Evolutionary conservation across 2,329 filamentous ascomycete species (phyloP).

Genomic region (Cryphonectria nitschkei): DNA sequence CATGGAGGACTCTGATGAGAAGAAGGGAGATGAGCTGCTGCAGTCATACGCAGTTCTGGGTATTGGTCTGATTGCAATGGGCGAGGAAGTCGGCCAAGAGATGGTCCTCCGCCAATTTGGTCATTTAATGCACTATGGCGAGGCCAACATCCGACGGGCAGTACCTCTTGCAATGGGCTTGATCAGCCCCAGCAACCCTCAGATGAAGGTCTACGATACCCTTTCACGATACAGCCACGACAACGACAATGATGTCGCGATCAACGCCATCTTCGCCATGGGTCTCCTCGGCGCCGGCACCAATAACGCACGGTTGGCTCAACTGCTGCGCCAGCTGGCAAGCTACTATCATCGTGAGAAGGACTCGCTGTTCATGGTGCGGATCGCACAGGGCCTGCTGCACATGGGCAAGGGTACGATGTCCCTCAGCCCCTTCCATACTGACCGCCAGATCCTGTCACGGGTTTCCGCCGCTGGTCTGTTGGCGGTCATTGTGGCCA

Average conservation of each 20-base stretch:
- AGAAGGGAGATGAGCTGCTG: conserved; percentile 92
- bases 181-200: conserved; percentile 95
- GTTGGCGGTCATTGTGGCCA: conserved; percentile 84
- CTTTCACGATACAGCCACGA: conserved; percentile 97
- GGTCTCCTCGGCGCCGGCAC: conserved; percentile 94
- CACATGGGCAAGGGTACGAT: conserved; percentile 99
- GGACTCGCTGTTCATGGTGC: conserved; percentile 97
- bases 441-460: conserved; percentile 93
- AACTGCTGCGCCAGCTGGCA: conserved; percentile 89
- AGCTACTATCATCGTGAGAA: conserved; percentile 98
- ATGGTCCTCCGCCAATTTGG: conserved; percentile 98
- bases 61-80: conserved; percentile 94
- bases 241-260: conserved; percentile 96
- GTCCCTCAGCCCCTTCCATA: conserved; percentile 98
- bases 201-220: conserved; percentile 99
- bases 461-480: conserved; percentile 88
- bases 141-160: conserved; percentile 93
- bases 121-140: conserved; percentile 98
- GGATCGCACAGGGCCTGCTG: conserved; percentile 93
- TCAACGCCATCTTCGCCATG: conserved; percentile 99
- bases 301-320: conserved; percentile 95
- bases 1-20: conserved; percentile 90
- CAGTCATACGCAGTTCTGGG: conserved; percentile 96
- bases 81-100: conserved; percentile 96
- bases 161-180: conserved; percentile 96